Evolutionary conservation across 176 grass and related monocot species (phyloP).

Genomic region (Ensete glaucum): DNA sequence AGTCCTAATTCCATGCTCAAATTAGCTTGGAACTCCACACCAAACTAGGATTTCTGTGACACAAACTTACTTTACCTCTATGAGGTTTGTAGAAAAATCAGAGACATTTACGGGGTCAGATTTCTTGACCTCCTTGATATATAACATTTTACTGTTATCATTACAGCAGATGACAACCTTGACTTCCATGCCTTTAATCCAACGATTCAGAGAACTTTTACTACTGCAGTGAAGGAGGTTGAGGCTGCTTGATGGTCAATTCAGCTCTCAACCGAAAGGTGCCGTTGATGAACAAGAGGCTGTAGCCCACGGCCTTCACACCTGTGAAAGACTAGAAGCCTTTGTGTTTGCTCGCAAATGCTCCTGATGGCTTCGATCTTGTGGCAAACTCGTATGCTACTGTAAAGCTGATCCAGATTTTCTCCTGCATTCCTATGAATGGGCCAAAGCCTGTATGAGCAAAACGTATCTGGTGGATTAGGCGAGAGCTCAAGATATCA

Average conservation of each 20-base stretch:
- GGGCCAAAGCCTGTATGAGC: slow-evolving; percentile 23
- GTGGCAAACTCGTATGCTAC: slow-evolving; percentile 17
- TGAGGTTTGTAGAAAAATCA: no score
- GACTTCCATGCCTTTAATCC: not conserved
- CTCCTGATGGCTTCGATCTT: slow-evolving; percentile 10
- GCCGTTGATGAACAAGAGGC: slow-evolving; percentile 20
- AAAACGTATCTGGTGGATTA: slow-evolving; percentile 17
- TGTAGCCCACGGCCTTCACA: slow-evolving; percentile 21
- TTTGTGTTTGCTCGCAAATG: slow-evolving; percentile 19
- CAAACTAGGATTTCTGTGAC: no score
- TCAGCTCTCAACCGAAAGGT: slow-evolving; percentile 17
- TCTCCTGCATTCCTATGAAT: slow-evolving; percentile 29
- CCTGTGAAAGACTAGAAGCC: slow-evolving; percentile 24
- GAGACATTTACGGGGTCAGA: no score
- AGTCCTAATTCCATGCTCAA: no score
- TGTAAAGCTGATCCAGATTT: slow-evolving; percentile 16
- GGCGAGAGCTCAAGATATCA: slow-evolving; percentile 14
- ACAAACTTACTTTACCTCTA: no score
- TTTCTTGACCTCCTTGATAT: no score
- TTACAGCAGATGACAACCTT: no score
- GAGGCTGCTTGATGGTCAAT: slow-evolving; percentile 16
- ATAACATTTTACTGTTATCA: no score
- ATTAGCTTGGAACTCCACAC: no score
- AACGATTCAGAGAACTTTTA: not conserved
- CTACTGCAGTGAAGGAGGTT: slow-evolving; percentile 1